Evolutionary conservation across 1,284 basidiomycete species (phyloP), one percentile per base, ranked within the genome.

Genomic region (Pascua sp.): DNA sequence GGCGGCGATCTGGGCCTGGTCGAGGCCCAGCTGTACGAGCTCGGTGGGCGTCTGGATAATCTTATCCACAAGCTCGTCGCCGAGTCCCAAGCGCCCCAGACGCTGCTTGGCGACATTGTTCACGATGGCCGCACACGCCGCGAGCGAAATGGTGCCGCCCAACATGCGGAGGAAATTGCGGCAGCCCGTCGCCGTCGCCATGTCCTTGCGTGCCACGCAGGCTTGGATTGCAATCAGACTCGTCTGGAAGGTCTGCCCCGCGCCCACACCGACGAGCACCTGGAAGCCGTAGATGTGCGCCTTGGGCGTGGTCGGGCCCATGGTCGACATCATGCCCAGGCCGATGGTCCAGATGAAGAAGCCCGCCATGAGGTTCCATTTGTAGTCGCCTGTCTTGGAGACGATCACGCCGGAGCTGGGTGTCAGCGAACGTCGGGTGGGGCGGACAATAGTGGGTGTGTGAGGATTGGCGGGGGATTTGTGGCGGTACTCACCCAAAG

Each of bases 281-380:
- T 88, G 86, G 61, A 80, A 88, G 11, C 87, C 78, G 1, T 88
- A 83, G 17, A 86, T 73, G 2, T 82, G 73, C 0, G 80, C 81
- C 49, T 82, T 80, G 2, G 78, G 64, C 0, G 85, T 83, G 9
- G 73, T 67, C 2, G 78, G 76, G 0, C 75, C 80, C 41, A 88
- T 77, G 0, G 84, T 86, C 2, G 85, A 85, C 17, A 89, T 73
- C 49, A 86, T 81, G 1, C 87, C 88, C 49, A 84, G 83, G 0
- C 83, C 85, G 24, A 88, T 76, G 0, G 85, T 80, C 85, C 85
- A 88, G 18, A 85, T 72, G 0, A 77, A 77, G 67, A 87, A 90
- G 0, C 88, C 87, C 13, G 78, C 65, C 60, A 85, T 81, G 49
- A 89, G 83, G 51, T 84, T 84, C 18, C 77, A 78, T 47, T 83